A percentile compares a stretch with the other conserved stretches of the same genome.
phyloP scores from a whole-genome alignment of 2,329 filamentous ascomycete species.

The Xylaria sp. region DNA sequence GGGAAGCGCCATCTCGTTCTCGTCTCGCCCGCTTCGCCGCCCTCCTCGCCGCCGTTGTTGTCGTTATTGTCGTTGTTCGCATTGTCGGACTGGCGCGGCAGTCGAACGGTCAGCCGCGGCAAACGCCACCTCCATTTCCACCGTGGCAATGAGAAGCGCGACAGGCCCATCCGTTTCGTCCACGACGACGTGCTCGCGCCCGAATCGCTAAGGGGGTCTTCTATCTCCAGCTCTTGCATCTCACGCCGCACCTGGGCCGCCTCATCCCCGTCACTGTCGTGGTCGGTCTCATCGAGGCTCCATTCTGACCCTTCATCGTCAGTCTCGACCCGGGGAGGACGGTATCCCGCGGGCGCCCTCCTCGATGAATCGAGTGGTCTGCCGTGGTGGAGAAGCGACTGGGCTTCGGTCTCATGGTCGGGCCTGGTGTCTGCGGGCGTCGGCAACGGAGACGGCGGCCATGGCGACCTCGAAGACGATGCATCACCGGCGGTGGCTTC shows the following conservation, averaged over 20 bases:
- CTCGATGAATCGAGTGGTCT: constrained; percentile 55
- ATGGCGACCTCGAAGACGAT: constrained; percentile 60
- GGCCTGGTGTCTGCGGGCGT: constrained; percentile 70
- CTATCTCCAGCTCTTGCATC: constrained; percentile 89
- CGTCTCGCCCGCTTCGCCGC: constrained; percentile 38
- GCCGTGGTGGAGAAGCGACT: constrained; percentile 74
- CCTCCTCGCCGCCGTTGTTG: constrained; percentile 32
- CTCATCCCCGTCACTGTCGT: constrained; percentile 58
- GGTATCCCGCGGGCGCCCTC: constrained; percentile 69
- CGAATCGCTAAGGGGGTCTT: constrained; percentile 68
- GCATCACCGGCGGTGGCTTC: constrained; percentile 76
- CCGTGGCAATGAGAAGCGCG: constrained; percentile 60
- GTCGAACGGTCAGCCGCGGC: constrained; percentile 61
- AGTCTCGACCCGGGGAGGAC: constrained; percentile 75
- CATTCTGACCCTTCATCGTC: constrained; percentile 68
- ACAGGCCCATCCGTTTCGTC: constrained; percentile 63
- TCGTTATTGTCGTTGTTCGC: constrained; percentile 28
- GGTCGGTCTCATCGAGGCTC: constrained; percentile 55
- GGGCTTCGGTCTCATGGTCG: constrained; percentile 78
- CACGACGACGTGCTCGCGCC: constrained; percentile 55
- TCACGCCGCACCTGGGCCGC: constrained; percentile 77
- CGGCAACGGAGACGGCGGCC: constrained; percentile 68
- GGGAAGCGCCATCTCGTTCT: constrained; percentile 50
- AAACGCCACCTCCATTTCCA: constrained; percentile 68
- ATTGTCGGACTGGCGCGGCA: constrained; percentile 55